These are phyloP conservation scores for Rhizoctonia solani DNA, from an alignment of 1,284 basidiomycete species.

Conservation along the genomic window DNA sequence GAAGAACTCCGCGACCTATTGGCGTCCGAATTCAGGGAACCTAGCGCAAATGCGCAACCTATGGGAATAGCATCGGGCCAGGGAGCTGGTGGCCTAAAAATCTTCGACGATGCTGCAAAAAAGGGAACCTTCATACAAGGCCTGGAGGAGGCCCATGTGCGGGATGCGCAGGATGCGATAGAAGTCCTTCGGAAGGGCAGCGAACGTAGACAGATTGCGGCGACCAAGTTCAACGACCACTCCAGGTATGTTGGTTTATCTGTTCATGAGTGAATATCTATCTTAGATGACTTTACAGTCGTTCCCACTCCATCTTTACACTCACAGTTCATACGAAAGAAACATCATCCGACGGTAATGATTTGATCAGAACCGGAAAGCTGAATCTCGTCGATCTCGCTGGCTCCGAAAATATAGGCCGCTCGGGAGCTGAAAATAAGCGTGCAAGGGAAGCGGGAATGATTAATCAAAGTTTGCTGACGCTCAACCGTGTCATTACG, in stretches of 20 bases:
- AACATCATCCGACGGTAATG: conserved; percentile 73
- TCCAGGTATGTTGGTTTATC: conserved; percentile 56
- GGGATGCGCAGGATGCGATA: conserved; percentile 83
- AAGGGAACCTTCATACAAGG: conserved; percentile 93
- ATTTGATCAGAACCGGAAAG: conserved; percentile 91
- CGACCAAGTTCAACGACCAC: conserved; percentile 98
- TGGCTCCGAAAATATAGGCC: conserved; percentile 96
- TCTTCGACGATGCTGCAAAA: conserved; percentile 90
- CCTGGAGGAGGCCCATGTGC: conserved; percentile 87
- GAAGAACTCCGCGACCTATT: conserved; percentile 97
- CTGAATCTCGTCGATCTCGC: conserved; percentile 97
- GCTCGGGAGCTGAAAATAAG: conserved; percentile 94
- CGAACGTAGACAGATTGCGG: conserved; percentile 88
- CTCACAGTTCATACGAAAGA: conserved; percentile 95
- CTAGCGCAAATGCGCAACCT: conserved; percentile 61
- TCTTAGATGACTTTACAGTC: conserved; percentile 52
- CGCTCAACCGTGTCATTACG: conserved; percentile 96
- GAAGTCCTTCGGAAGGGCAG: conserved; percentile 87
- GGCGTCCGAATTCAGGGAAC: conserved; percentile 68
- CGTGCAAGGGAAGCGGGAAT: conserved; percentile 96
- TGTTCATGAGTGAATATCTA: not conserved
- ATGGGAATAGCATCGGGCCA: conserved; percentile 64
- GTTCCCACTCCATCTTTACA: conserved; percentile 98
- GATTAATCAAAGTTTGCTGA: conserved; percentile 98
- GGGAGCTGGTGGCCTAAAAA: conserved; percentile 67